A percentile compares a stretch with the other conserved stretches of the same genome.
Evolutionary conservation across 208 protist species (phyloP).

Genomic region (Herpetomonas tarakana): DNA sequence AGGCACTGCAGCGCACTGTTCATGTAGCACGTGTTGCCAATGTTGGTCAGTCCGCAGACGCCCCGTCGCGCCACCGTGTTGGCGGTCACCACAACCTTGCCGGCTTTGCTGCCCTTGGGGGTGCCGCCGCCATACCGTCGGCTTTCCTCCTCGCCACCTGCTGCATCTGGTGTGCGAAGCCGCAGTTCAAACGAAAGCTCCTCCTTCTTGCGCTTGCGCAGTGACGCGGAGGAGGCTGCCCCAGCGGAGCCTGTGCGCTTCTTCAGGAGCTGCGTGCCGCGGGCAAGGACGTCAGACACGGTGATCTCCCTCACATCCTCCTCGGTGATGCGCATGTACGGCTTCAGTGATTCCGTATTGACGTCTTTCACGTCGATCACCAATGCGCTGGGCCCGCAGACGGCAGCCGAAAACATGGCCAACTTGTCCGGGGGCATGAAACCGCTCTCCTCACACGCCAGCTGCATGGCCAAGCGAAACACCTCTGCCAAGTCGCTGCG

Average conservation of each 20-base stretch:
- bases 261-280: neutral
- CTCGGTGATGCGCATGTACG: slow-evolving; percentile 4
- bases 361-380: slow-evolving; percentile 18
- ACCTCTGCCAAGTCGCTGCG: slow-evolving; percentile 42
- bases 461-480: slow-evolving; percentile 27
- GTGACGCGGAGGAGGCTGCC: neutral
- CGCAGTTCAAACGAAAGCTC: neutral
- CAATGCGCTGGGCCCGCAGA: slow-evolving; percentile 26
- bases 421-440: slow-evolving; percentile 23
- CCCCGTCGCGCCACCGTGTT: slow-evolving; percentile 30
- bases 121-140: no score
- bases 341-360: slow-evolving; percentile 13
- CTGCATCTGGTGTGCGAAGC: neutral
- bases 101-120: slow-evolving; percentile 15
- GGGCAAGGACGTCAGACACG: neutral
- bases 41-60: slow-evolving; percentile 80
- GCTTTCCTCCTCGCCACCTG: neutral
- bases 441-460: slow-evolving; percentile 22
- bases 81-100: slow-evolving; percentile 17
- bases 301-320: neutral
- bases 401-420: slow-evolving; percentile 31
- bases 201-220: neutral
- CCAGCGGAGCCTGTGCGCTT: neutral
- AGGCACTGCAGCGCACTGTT: slow-evolving; percentile 90
- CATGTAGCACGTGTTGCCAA: slow-evolving; percentile 94